These are phyloP conservation scores for Pythium sp. DNA, from an alignment of 352 stramenopile species.

Conservation along the genomic window DNA sequence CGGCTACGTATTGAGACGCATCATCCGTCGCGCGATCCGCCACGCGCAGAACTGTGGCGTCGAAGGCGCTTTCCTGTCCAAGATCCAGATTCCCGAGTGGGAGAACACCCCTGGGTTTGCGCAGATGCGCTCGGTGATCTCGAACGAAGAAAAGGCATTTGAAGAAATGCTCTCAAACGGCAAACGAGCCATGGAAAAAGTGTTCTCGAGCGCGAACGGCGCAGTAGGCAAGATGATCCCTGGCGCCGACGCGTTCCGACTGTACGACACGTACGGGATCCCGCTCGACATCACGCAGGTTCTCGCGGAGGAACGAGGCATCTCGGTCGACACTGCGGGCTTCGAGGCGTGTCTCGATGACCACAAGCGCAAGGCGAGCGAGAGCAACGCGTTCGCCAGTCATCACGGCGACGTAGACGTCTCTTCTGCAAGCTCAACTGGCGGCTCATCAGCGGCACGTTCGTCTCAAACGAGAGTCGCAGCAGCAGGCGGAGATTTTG, in stretches of 20 bases:
- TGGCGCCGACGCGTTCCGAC: conserved; percentile 54
- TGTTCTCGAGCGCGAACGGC: conserved; percentile 29
- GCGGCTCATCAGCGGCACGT: not conserved
- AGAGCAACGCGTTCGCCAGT: conserved; percentile 37
- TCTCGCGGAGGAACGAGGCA: conserved; percentile 53
- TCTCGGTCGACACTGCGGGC: conserved; percentile 50
- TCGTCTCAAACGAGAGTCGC: not conserved
- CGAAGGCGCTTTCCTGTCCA: conserved; percentile 42
- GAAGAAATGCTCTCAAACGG: conserved; percentile 68
- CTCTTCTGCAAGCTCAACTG: not conserved
- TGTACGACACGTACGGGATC: conserved; percentile 82
- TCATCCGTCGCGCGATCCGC: conserved; percentile 89
- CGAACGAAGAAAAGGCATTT: conserved; percentile 73
- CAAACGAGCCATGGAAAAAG: conserved; percentile 57
- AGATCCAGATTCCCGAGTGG: conserved; percentile 52
- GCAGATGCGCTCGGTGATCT: conserved; percentile 66
- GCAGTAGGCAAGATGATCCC: conserved; percentile 27
- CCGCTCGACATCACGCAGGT: conserved; percentile 74
- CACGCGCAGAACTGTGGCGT: conserved; percentile 66
- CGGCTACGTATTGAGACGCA: conserved; percentile 94
- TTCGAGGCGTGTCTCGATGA: conserved; percentile 48
- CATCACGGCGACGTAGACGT: conserved; percentile 16
- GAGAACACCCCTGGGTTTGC: conserved; percentile 28
- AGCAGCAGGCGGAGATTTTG: conserved; percentile 30
- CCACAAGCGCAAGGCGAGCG: conserved; percentile 48